Evolutionary conservation across 345 rosid species (phyloP), one percentile per base, ranked within the genome.

Genomic region (rapeseed (Brassica napus)): DNA sequence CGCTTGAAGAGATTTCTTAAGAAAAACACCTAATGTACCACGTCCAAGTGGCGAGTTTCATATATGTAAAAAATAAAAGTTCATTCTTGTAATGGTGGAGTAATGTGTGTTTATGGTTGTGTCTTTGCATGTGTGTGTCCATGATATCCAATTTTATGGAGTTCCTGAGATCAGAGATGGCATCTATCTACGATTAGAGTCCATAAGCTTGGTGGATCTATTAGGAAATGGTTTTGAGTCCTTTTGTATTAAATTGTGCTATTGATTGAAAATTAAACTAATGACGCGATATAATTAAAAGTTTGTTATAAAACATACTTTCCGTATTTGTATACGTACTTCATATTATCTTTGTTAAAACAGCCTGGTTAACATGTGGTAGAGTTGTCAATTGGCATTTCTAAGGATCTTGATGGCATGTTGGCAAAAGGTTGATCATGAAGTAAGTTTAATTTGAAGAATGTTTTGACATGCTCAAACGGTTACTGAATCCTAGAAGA

Each of bases 1-100:
- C 24, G 89, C 65, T 68, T 93, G 82, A 79, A 59, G 70, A 59
- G 21, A 5, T 7, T 59, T 15, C 37, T 26, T 62, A 1, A 0
- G 16, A 24, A 1, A 55, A 24, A 10, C 28, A 11, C 72, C 11
- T 54, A 7, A 39, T 30, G 8, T 35, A 54, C 72, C 6, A 71
- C 9, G 15, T 4, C 30, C 31, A 24, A 9, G 64, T 23, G 3
- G 31, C 14, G 31, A 10, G 64, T 24, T 23, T 59, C n/a, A 58
- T 58, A 21, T 1, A 8, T 59, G 32, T 24, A 58, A 11, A 59
- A 5, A 24, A 59, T 59, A 59, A 59, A 59, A 59, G n/a, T 23
- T 9, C 6, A 8, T 23, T 3, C 14, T 4, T 59, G 32, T 58
- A 58, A 21, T 8, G 62, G 12, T 18, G 26, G 62, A 58, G 62